A percentile compares a stretch with the other conserved stretches of the same genome.
Evolutionary conservation across 495 filamentous ascomycete species (phyloP).

Genomic region (Aspergillus leporis): DNA sequence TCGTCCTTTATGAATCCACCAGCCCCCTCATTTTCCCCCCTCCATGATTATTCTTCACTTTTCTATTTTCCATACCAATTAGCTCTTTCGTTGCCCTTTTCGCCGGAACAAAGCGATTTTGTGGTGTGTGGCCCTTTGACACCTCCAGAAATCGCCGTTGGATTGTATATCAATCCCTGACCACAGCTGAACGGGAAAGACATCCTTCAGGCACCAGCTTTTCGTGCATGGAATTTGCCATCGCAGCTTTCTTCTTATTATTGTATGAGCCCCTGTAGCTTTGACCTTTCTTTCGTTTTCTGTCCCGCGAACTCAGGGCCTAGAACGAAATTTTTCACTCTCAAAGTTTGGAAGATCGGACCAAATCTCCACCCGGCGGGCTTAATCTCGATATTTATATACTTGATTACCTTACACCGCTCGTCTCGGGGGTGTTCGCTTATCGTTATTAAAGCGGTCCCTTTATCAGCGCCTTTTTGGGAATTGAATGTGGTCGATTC

Average conservation of each 20-base stretch:
- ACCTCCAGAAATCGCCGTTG: conserved; percentile 7
- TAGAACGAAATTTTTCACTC: conserved; percentile 12
- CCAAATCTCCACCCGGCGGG: conserved; percentile 19
- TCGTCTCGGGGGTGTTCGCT: conserved; percentile 19
- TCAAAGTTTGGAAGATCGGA: conserved; percentile 12
- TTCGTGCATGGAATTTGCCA: conserved; percentile 8
- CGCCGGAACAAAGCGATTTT: too few relatives aligned
- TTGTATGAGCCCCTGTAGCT: neutral
- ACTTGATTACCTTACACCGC: conserved; percentile 25
- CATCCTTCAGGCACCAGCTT: conserved; percentile 19
- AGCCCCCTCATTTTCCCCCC: conserved; percentile 15
- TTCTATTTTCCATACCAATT: neutral
- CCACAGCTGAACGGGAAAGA: conserved; percentile 15
- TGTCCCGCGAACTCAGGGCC: conserved; percentile 10
- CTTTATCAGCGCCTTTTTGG: conserved; percentile 9
- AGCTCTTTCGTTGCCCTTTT: neutral
- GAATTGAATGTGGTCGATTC: conserved; percentile 18
- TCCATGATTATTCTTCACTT: neutral
- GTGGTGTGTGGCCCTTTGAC: conserved; percentile 19
- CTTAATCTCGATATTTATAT: conserved; percentile 17
- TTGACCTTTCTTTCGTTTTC: neutral
- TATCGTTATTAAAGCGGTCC: conserved; percentile 13
- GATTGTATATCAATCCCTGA: conserved; percentile 7
- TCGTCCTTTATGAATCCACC: conserved; percentile 15
- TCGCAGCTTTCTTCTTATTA: conserved; percentile 1